Evolutionary conservation across 2,329 filamentous ascomycete genomes (phyloP), one percentile per base, ranked within the genome.

Genomic region (Botryotinia narcissicola): DNA sequence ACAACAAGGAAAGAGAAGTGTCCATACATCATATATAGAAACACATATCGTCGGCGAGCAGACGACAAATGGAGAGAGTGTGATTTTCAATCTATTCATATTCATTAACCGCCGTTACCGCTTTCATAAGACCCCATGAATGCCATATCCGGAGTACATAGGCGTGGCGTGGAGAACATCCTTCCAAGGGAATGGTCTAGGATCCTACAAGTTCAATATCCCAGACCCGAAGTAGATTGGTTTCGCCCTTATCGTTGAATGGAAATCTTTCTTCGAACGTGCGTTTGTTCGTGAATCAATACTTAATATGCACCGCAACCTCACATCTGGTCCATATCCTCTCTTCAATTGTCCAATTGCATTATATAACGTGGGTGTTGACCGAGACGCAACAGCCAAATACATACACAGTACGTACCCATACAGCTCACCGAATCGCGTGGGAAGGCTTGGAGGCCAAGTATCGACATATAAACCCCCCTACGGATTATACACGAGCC

Each of bases 181-280:
- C 25, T n/a, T 37, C 37, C 48, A 29, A 57, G 25, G 35, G 35
- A 54, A 68, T 20, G 37, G 29, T 32, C 18, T 32, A 32, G 35
- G 66, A 42, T 57, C 66, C 54, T 37, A 67, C 64, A 5, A 68
- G 54, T 40, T 57, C 48, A 37, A 57, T 42, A 42, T 68, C 35
- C 48, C 66, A 42, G 25, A 25, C 25, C 48, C 66, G 35, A 68
- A 68, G 37, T 42, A 57, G 66, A 57, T 32, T 57, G 48, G 25
- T 57, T 54, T 68, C 66, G 66, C 66, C 37, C 46, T 68, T 68
- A 57, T 68, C 64, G 48, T 68, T 57, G 66, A 48, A 18, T 37
- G 64, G 64, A 54, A 68, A 42, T 54, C 46, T 40, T 57, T 57
- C 48, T 32, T 68, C 48, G 48, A 68, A 68, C 42, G 63, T 66